Conservation (phyloP, 2,329 filamentous ascomycete species). For the Aspergillus luchuensis region DNA sequence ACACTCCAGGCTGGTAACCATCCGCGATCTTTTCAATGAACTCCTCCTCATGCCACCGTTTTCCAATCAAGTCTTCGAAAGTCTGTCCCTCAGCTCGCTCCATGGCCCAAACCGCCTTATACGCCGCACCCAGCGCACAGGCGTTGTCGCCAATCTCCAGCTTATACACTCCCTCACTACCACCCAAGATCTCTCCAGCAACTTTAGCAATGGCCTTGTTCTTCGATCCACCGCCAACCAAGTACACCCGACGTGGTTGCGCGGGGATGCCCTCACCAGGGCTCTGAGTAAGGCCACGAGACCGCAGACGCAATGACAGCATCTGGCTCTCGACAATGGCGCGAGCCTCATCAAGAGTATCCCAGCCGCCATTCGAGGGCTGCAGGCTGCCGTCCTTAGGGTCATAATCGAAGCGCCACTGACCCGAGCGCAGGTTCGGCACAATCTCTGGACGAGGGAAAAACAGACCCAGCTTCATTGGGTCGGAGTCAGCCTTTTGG, state of each 20-base stretch:
- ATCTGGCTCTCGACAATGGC: constrained; percentile 93
- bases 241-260: constrained; percentile 86
- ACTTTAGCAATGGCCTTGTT: constrained; percentile 88
- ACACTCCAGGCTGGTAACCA: constrained; percentile 75
- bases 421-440: constrained; percentile 81
- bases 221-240: constrained; percentile 87
- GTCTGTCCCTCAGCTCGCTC: constrained; percentile 69
- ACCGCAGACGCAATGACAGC: constrained; percentile 84
- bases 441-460: constrained; percentile 96
- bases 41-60: constrained; percentile 80
- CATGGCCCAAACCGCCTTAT: constrained; percentile 93
- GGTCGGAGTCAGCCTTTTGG: constrained; percentile 55
- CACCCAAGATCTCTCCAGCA: constrained; percentile 84
- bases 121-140: constrained; percentile 88
- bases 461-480: constrained; percentile 87
- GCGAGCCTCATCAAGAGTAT: constrained; percentile 72
- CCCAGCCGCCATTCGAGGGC: constrained; percentile 56
- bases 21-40: constrained; percentile 81
- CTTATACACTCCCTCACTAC: constrained; percentile 85
- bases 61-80: constrained; percentile 85
- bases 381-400: constrained; percentile 53
- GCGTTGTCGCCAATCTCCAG: constrained; percentile 94
- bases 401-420: constrained; percentile 75
- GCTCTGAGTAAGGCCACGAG: constrained; percentile 69
- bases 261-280: constrained; percentile 64